Base-by-base conservation (phyloP, 2,329 filamentous ascomycete genomes). In the Helminthosporium solani region DNA sequence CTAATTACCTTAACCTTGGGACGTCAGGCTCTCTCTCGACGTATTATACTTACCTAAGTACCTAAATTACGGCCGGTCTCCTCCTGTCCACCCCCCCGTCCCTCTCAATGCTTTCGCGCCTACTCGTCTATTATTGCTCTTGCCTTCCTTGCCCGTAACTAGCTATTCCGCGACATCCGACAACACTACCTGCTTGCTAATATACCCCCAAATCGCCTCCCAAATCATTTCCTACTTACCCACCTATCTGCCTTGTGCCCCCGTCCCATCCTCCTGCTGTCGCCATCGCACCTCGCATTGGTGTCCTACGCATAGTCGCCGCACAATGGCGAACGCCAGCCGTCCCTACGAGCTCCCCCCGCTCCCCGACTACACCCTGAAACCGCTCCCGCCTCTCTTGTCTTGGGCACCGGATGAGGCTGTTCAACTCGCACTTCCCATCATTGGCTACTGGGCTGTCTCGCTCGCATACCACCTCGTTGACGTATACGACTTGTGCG, bases 381-480 rank as follows among this genome's bases (percentile, higher is more conserved):
- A 77, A 54, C 83, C 84, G 7, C 82, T 86, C 36, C 79, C 84
- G 51, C 83, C 90, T 46, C 77, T 96, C 44, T 70, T 96, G 49
- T 75, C 88, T 33, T 87, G 85, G 71, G 79, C 95, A 15, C 83
- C 90, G 48, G 94, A 99, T 73, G 86, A 87, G 63, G 84, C 87
- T 71, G 75, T 96, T 21, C 83, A 87, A 36, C 77, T 95, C 48
- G 70, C 91, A 37, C 75, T 87, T 12, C 91, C 91, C 23, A 80
- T 96, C 50, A 68, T 89, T 60, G 87, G 86, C 47, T 99, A 99
- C 79, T 99, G 94, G 94, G 73, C 75, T 18, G 74, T 95, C 25
- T 97, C 92, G 16, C 73, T 88, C 68, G 74, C 92, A 67, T 99
- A 95, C 75, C 92, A 97, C 76, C 66, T 85, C 58, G 84, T 97